Conservation (phyloP, 1,139 yeast genomes). For the Kodamaea plutei region DNA sequence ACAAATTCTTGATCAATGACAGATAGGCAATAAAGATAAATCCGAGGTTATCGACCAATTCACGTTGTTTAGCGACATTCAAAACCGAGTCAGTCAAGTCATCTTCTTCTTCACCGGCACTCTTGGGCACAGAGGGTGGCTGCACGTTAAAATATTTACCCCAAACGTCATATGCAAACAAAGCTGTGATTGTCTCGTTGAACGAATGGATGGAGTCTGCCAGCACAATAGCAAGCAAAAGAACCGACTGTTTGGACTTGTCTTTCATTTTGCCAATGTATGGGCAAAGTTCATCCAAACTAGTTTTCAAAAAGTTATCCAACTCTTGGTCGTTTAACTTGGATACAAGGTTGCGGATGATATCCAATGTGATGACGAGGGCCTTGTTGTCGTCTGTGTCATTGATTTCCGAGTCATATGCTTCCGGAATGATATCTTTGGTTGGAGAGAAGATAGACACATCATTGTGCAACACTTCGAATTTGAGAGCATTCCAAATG, state of each 20-base stretch:
- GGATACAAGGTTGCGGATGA: slow-evolving; percentile 40
- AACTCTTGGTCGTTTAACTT: slow-evolving; percentile 29
- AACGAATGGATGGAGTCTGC: slow-evolving; percentile 34
- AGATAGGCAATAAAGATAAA: slow-evolving; percentile 41
- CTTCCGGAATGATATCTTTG: slow-evolving; percentile 25
- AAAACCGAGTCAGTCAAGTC: slow-evolving; percentile 29
- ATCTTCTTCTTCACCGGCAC: slow-evolving; percentile 10
- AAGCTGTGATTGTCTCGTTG: slow-evolving; percentile 38
- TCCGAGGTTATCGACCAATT: slow-evolving; percentile 56
- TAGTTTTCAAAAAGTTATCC: slow-evolving; percentile 31
- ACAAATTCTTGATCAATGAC: slow-evolving; percentile 16
- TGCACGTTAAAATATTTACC: slow-evolving; percentile 33
- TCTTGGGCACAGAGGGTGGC: slow-evolving; percentile 1
- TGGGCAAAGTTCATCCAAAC: slow-evolving; percentile 55
- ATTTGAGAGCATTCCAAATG: slow-evolving; percentile 85
- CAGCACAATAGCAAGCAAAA: slow-evolving; percentile 56
- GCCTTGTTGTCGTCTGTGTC: slow-evolving; percentile 39
- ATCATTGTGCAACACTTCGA: slow-evolving; percentile 77
- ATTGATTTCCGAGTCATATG: slow-evolving; percentile 24
- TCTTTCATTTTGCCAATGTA: slow-evolving; percentile 47
- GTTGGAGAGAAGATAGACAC: slow-evolving; percentile 31
- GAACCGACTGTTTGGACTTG: slow-evolving; percentile 58
- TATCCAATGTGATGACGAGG: slow-evolving; percentile 44
- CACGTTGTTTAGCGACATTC: slow-evolving; percentile 54
- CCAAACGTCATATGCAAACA: slow-evolving; percentile 33